Evolutionary conservation across 2,329 filamentous ascomycete genomes (phyloP).

Genomic region (Trichoderma semiorbis): DNA sequence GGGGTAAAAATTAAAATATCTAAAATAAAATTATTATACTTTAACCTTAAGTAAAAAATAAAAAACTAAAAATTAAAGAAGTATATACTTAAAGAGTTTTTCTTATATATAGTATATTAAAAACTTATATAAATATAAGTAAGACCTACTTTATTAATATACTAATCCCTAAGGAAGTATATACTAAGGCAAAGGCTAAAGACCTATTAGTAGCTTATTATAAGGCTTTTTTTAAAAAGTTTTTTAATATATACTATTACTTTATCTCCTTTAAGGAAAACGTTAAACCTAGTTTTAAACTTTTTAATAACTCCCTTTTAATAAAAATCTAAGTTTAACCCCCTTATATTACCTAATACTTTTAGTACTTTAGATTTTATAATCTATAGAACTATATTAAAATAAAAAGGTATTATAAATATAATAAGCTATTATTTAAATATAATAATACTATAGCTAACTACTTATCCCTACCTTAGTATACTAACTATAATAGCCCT

Average conservation of each 20-base stretch:
- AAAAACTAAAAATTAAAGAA: no score
- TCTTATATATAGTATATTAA: no score
- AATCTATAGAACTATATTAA: not conserved
- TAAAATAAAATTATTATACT: no score
- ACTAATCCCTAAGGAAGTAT: no score
- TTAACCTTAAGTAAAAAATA: no score
- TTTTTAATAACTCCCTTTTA: not conserved
- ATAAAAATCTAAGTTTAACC: not conserved
- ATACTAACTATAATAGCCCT: not conserved
- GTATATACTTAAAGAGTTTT: no score
- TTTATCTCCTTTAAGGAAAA: not conserved
- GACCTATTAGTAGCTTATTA: no score
- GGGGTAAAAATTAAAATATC: no score
- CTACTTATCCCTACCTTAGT: not conserved
- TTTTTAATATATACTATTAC: not conserved
- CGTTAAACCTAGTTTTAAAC: not conserved
- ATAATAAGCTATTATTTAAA: not conserved
- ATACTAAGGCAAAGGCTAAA: no score
- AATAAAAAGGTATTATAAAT: not conserved
- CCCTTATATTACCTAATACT: not conserved
- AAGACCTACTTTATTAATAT: no score
- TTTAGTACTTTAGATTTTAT: not conserved
- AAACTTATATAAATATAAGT: no score
- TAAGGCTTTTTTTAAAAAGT: no score
- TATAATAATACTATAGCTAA: not conserved